Evolutionary conservation across 352 stramenopile species (phyloP), one percentile per base, ranked within the genome.

Genomic region (Saprolegnia diclina): DNA sequence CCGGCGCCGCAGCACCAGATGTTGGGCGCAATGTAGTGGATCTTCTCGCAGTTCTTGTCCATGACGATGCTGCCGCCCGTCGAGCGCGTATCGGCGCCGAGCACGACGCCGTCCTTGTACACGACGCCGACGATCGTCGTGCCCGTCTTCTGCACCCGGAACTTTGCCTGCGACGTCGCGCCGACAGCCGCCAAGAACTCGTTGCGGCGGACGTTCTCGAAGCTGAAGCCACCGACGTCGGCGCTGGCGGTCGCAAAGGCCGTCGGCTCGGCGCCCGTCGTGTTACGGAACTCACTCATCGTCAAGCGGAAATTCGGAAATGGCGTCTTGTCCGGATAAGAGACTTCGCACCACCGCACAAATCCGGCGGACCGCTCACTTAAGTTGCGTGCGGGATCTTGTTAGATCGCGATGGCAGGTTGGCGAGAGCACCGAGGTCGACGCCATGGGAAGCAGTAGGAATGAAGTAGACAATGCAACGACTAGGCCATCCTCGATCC

Each of bases 41-140:
- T 99, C 83, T 99, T 99, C 76, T 99, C 94, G 71, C 97, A 99
- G 79, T 99, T 99, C 84, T 99, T 99, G 86, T 99, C 97, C 73
- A 97, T 97, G 16, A 99, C 83, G 55, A 97, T 96, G 37, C 82
- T 94, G 48, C 94, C 96, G 26, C 88, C 92, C 1, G 97, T 99
- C 21, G 97, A 97, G 71, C 97, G 94, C 70, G 96, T 99, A 77
- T 99, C 97, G 6, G 97, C 97, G 26, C 96, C 97, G 6, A 99
- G 81, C 29, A 99, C 95, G 0, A 99, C 91, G 22, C 96, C 96
- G 61, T 97, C 94, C 78, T 98, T 97, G 84, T 93, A 99, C n/a
- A 98, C 87, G 57, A 98, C 81, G 67, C 94, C 96, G 55, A 93
- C 83, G 76, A 99, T 99, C 59, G 95, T 99, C 11, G 96, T 99